Conservation (phyloP, 306 rosid genomes). For the Malus fusca region DNA sequence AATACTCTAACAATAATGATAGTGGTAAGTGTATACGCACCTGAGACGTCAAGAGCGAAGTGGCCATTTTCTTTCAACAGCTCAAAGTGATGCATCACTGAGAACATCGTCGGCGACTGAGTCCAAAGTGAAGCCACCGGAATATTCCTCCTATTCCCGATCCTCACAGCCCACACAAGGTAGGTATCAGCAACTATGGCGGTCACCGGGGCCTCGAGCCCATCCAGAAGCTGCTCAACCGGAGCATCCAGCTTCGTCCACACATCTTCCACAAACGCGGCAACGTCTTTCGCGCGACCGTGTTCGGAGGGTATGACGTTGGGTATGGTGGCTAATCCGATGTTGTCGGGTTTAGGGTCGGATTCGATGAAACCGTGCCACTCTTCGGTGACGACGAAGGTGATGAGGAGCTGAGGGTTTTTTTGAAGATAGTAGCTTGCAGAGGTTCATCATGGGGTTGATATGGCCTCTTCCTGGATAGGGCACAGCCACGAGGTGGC, state of each 20-base stretch:
- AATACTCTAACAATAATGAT: too few species aligned
- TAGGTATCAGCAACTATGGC: not conserved
- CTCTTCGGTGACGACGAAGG: constrained; percentile 34
- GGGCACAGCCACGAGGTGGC: constrained; percentile 39
- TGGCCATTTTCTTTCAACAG: constrained; percentile 20
- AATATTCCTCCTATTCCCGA: constrained; percentile 31
- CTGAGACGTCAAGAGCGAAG: constrained; percentile 19
- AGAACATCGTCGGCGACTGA: constrained; percentile 21
- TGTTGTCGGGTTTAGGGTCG: constrained; percentile 12
- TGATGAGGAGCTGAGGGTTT: constrained; percentile 9
- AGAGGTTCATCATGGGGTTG: constrained; percentile 53
- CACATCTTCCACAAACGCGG: constrained; percentile 10
- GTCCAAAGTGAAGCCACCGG: constrained; percentile 37
- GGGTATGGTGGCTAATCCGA: constrained; percentile 15
- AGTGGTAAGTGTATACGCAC: not conserved
- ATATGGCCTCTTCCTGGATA: constrained; percentile 40
- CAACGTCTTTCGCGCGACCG: not conserved
- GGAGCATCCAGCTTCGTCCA: constrained; percentile 27
- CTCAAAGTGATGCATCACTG: constrained; percentile 10
- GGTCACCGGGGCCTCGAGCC: not conserved
- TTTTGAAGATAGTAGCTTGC: constrained; percentile 24
- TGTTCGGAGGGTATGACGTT: constrained; percentile 34
- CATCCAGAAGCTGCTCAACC: constrained; percentile 1
- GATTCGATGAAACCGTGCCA: constrained; percentile 30
- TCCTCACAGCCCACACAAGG: constrained; percentile 9